Percentiles rank a stretch among this genome's conserved stretches.
Evolutionary conservation across 176 grass and related monocot species (phyloP).

Genomic region (Oryza longistaminata): DNA sequence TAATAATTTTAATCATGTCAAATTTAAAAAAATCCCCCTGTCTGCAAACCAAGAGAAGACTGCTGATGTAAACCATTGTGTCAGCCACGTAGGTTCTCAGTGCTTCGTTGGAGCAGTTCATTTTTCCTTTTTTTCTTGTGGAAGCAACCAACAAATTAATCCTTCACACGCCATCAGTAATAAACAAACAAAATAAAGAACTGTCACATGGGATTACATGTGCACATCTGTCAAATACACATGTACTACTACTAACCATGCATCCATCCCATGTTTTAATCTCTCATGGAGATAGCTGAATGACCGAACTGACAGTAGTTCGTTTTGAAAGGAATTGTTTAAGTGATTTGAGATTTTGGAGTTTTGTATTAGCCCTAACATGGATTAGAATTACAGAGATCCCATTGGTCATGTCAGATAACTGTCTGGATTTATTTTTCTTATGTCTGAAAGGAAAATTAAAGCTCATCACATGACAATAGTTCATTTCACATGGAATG

Average conservation of each 20-base stretch:
- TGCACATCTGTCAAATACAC: slow-evolving; percentile 26
- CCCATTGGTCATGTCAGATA: slow-evolving; percentile 25
- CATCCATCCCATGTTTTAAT: neutral
- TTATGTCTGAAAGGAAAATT: neutral
- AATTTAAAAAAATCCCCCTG: neutral
- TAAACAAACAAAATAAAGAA: slow-evolving; percentile 28
- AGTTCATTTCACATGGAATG: neutral
- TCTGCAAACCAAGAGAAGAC: neutral
- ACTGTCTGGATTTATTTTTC: neutral
- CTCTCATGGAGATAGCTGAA: neutral
- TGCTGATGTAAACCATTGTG: slow-evolving; percentile 23
- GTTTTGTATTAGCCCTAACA: neutral
- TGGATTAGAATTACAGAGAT: neutral
- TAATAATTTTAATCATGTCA: neutral
- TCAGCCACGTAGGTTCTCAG: slow-evolving; percentile 38
- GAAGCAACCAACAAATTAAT: neutral
- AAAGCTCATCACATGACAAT: neutral
- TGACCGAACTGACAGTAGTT: slow-evolving; percentile 15
- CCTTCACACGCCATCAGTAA: neutral
- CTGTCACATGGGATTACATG: slow-evolving; percentile 37
- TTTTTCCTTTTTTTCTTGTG: slow-evolving; percentile 33
- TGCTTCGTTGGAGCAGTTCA: slow-evolving; percentile 13
- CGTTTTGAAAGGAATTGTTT: neutral
- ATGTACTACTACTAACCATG: slow-evolving; percentile 9
- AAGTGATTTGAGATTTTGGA: slow-evolving; percentile 23